Evolutionary conservation across 441 rosid species (phyloP).

Genomic region (Isatis lusitanica): DNA sequence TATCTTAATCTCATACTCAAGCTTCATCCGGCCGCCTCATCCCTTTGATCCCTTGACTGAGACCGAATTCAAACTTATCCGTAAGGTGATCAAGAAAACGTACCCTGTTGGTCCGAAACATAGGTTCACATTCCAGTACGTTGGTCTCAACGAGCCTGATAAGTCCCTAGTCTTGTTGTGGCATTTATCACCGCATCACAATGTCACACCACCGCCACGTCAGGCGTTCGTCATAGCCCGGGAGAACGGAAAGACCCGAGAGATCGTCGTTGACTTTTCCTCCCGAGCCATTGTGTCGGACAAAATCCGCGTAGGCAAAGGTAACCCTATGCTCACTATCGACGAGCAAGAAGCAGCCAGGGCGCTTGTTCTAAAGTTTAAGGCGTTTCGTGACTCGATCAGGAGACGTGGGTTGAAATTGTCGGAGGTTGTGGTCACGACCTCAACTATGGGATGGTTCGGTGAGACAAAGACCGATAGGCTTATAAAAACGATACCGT

Average conservation of each 20-base stretch:
- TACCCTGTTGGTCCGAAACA: conserved; percentile 35
- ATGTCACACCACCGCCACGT: conserved; percentile 42
- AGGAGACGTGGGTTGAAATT: conserved; percentile 45
- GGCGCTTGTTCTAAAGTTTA: conserved; percentile 43
- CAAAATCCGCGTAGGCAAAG: conserved; percentile 50
- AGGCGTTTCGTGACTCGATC: conserved; percentile 47
- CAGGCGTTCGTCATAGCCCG: conserved; percentile 60
- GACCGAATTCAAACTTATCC: conserved; percentile 52
- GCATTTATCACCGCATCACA: conserved; percentile 36
- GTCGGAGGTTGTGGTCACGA: conserved; percentile 57
- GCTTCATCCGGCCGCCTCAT: conserved; percentile 38
- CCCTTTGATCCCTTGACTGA: conserved; percentile 69
- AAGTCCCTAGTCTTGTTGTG: conserved; percentile 55
- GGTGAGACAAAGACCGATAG: conserved; percentile 47
- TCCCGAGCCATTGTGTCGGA: conserved; percentile 37
- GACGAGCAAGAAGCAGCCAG: conserved; percentile 45
- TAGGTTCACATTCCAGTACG: conserved; percentile 61
- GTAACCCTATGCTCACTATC: conserved; percentile 58
- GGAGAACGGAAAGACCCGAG: conserved; percentile 44
- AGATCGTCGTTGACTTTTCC: conserved; percentile 51
- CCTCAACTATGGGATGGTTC: conserved; percentile 69
- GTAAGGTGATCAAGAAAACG: conserved; percentile 43
- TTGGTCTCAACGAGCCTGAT: conserved; percentile 72
- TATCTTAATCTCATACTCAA: conserved; percentile 45
- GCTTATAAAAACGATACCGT: conserved; percentile 43